Percentiles rank a stretch among this genome's conserved stretches.
Evolutionary conservation across 148 eudicot genomes (phyloP).

Genomic region (Fallopia convolvulus): DNA sequence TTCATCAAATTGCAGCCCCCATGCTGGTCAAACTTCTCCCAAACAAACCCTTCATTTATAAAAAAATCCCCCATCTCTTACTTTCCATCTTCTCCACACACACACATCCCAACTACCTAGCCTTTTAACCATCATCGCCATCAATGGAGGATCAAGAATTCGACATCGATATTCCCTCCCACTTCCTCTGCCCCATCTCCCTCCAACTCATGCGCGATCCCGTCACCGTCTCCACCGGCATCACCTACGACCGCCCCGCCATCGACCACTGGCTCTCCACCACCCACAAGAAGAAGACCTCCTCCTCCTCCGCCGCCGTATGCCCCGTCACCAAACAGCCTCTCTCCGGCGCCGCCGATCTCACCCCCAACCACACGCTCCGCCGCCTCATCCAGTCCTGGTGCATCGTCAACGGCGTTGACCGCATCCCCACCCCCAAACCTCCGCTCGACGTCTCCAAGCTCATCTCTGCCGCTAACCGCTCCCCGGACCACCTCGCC

Average conservation of each 20-base stretch:
- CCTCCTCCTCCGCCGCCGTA: constrained; percentile 30
- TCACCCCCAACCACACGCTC: constrained; percentile 79
- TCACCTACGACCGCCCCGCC: constrained; percentile 65
- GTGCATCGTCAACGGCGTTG: constrained; percentile 66
- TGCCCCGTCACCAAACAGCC: constrained; percentile 77
- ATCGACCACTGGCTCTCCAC: constrained; percentile 60
- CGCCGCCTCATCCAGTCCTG: constrained; percentile 87
- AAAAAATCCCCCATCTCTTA: background rate
- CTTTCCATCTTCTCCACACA: background rate
- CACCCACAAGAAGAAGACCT: background rate
- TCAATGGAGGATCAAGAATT: background rate
- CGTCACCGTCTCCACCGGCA: constrained; percentile 65
- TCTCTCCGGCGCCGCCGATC: constrained; percentile 11
- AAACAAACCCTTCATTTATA: background rate
- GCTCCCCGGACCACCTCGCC: background rate
- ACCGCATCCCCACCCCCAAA: constrained; percentile 78
- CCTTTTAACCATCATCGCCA: background rate
- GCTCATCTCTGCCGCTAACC: background rate
- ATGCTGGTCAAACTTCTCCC: background rate
- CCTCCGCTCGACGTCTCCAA: constrained; percentile 16
- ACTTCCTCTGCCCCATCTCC: constrained; percentile 90
- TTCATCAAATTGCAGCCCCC: background rate
- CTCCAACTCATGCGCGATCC: constrained; percentile 88
- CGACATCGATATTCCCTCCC: constrained; percentile 56
- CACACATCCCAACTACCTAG: background rate